These are phyloP conservation scores for Venustampulla echinocandica DNA, from an alignment of 495 filamentous ascomycete genomes.

Conservation along the genomic window DNA sequence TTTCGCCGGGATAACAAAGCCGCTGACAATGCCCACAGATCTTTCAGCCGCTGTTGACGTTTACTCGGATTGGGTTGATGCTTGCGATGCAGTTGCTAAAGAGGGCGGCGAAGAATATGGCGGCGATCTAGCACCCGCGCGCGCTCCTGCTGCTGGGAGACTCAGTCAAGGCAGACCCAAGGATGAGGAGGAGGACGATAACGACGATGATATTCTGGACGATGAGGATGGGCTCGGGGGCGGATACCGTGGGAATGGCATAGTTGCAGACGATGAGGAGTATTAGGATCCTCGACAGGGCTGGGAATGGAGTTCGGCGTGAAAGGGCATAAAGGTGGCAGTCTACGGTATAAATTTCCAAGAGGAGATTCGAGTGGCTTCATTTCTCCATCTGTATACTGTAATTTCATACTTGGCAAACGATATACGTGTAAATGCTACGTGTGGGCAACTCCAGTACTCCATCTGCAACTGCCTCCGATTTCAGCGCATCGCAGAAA, in stretches of 20 bases:
- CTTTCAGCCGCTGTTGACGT: slow-evolving; percentile 88
- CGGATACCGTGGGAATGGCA: slow-evolving; percentile 24
- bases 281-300: slow-evolving; percentile 4
- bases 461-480: too few relatives aligned
- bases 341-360: neutral
- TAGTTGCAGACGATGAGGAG: slow-evolving; percentile 28
- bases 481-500: too few relatives aligned
- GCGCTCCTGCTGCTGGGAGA: slow-evolving; percentile 6
- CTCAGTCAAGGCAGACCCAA: slow-evolving; percentile 32
- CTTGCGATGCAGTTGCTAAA: slow-evolving; percentile 75
- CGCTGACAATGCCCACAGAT: slow-evolving; percentile 10
- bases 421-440: too few relatives aligned
- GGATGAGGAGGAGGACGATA: slow-evolving; percentile 25
- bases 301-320: slow-evolving; percentile 5
- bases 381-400: too few relatives aligned
- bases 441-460: too few relatives aligned
- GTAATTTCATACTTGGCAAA: too few relatives aligned
- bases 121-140: slow-evolving; percentile 9
- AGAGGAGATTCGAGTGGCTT: neutral
- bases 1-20: neutral
- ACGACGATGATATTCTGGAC: slow-evolving; percentile 21
- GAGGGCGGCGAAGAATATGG: slow-evolving; percentile 26
- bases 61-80: slow-evolving; percentile 97
- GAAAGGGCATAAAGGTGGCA: slow-evolving; percentile 7
- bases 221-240: slow-evolving; percentile 18